Percentiles rank a stretch among this genome's conserved stretches.
Evolutionary conservation across 2,329 filamentous ascomycete genomes (phyloP).

Genomic region (Dactylellina cionopaga): DNA sequence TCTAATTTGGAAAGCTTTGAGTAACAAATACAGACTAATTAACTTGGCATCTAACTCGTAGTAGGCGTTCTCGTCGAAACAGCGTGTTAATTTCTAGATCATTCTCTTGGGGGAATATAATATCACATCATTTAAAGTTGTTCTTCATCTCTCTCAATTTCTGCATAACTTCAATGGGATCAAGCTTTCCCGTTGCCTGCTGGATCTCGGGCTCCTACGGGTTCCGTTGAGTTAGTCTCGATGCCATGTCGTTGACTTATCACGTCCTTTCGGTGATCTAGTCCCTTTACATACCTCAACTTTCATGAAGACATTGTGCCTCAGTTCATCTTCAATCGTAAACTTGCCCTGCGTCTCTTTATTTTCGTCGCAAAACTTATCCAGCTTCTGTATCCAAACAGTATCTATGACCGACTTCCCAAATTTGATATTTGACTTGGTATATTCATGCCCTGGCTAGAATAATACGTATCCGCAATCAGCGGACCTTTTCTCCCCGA

Average conservation of each 20-base stretch:
- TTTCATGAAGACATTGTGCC: slow-evolving; percentile 97
- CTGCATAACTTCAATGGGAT: slow-evolving; percentile 84
- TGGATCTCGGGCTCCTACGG: slow-evolving; percentile 81
- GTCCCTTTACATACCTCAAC: slow-evolving; percentile 77
- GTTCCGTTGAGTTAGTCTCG: background rate
- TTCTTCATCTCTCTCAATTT: slow-evolving; percentile 93
- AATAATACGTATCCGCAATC: too few relatives aligned
- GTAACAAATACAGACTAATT: too few relatives aligned
- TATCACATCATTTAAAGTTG: slow-evolving; percentile 22
- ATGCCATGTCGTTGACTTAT: background rate
- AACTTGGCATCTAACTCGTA: too few relatives aligned
- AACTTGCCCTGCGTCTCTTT: slow-evolving; percentile 93
- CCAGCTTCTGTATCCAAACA: slow-evolving; percentile 78
- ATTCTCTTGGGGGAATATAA: too few relatives aligned
- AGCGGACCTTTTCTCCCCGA: too few relatives aligned
- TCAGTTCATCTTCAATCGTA: slow-evolving; percentile 96
- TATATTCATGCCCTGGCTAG: slow-evolving; percentile 83
- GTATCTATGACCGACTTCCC: slow-evolving; percentile 78
- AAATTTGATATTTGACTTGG: slow-evolving; percentile 95
- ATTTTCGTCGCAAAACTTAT: slow-evolving; percentile 78
- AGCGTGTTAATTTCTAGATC: too few relatives aligned
- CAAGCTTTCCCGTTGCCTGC: slow-evolving; percentile 80
- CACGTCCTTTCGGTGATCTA: too few relatives aligned
- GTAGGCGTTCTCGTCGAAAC: too few relatives aligned
- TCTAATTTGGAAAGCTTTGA: too few relatives aligned